Percentiles rank a stretch among this genome's conserved stretches.
These are phyloP conservation scores for Dimocarpus longan DNA, from an alignment of 345 rosid species.

Conservation along the genomic window DNA sequence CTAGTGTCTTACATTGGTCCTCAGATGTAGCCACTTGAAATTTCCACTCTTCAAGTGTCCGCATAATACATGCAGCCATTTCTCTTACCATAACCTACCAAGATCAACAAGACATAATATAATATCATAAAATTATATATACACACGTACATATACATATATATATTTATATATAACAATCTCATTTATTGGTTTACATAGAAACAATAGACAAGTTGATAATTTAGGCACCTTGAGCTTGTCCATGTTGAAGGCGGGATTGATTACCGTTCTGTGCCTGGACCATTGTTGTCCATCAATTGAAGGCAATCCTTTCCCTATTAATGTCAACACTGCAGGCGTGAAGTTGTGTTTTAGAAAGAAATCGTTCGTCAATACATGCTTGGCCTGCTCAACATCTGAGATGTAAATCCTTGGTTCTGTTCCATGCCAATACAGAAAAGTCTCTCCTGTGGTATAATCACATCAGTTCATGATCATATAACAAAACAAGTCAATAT, in stretches of 20 bases:
- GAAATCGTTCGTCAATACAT: conserved; percentile 41
- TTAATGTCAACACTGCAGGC: conserved; percentile 21
- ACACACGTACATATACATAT: no score
- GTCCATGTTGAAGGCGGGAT: conserved; percentile 50
- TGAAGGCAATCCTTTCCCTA: conserved; percentile 41
- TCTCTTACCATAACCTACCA: conserved; percentile 33
- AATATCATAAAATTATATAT: neutral
- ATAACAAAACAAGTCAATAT: neutral
- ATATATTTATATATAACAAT: no score
- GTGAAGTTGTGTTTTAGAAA: conserved; percentile 25
- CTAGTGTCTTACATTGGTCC: conserved; percentile 16
- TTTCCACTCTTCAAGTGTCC: conserved; percentile 40
- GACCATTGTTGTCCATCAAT: conserved; percentile 44
- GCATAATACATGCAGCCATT: conserved; percentile 26
- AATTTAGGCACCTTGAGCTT: conserved; percentile 42
- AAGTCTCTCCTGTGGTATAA: conserved; percentile 38
- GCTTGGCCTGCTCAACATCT: conserved; percentile 43
- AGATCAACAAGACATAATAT: neutral
- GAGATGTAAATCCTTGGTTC: conserved; percentile 40
- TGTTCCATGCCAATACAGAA: conserved; percentile 50
- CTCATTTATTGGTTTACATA: no score
- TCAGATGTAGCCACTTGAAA: conserved; percentile 15
- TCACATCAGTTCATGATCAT: neutral
- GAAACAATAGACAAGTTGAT: neutral
- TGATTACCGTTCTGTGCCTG: conserved; percentile 42